A percentile compares a stretch with the other conserved stretches of the same genome.
Conservation (phyloP, 495 filamentous ascomycete species). For the Articulospora tetracladia region DNA sequence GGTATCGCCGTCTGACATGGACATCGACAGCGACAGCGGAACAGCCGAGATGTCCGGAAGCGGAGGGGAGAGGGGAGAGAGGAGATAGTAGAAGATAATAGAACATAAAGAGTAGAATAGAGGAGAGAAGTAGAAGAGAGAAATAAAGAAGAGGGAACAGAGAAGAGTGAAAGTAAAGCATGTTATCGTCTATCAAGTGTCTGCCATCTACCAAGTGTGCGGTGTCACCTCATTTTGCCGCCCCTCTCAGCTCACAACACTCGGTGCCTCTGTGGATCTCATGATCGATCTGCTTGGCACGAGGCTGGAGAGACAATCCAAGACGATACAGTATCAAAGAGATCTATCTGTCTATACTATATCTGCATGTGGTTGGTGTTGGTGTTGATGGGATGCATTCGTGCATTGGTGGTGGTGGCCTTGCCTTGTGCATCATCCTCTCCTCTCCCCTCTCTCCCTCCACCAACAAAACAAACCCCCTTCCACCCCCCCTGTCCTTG, state of each 20-base stretch:
- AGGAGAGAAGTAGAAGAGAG: too few relatives aligned
- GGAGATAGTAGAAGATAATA: too few relatives aligned
- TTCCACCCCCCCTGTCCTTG: background rate
- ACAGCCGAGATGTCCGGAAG: too few relatives aligned
- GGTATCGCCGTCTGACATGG: too few relatives aligned
- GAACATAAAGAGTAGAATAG: too few relatives aligned
- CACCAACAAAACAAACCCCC: background rate
- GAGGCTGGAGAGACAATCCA: background rate
- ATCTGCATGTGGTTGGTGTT: background rate
- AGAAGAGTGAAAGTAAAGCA: too few relatives aligned
- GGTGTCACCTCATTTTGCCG: background rate
- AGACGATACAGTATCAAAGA: background rate
- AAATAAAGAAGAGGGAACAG: too few relatives aligned
- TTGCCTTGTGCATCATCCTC: background rate
- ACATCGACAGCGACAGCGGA: too few relatives aligned
- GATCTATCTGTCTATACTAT: background rate
- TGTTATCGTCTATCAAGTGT: background rate
- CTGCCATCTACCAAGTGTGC: background rate
- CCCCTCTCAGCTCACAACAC: too few relatives aligned
- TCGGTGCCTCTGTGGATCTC: background rate
- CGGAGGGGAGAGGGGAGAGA: too few relatives aligned
- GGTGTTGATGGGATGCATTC: too few relatives aligned
- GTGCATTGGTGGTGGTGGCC: too few relatives aligned
- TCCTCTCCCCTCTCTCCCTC: background rate
- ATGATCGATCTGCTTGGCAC: background rate